phyloP scores from a whole-genome alignment of 345 rosid species.

The Combretum micranthum region DNA sequence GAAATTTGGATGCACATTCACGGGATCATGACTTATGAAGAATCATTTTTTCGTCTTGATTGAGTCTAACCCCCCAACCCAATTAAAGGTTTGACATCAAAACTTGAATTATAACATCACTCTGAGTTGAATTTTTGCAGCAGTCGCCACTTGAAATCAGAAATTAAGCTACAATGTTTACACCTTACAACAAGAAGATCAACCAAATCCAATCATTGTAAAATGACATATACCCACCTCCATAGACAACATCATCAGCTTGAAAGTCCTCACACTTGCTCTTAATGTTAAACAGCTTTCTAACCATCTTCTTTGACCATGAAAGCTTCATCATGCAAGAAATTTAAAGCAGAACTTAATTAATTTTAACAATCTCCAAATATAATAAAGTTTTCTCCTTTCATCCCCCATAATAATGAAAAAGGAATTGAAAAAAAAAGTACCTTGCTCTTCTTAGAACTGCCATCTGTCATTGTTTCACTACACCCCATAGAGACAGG shows the following conservation, averaged over 20 bases:
- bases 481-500: slow-evolving; percentile 24
- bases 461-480: slow-evolving; percentile 79
- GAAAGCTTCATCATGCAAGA: slow-evolving; percentile 57
- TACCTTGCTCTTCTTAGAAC: slow-evolving; percentile 92
- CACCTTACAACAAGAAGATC: not conserved
- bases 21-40: not conserved
- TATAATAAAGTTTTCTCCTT: not conserved
- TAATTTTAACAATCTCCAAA: not conserved
- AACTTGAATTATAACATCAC: not conserved
- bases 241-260: slow-evolving; percentile 61
- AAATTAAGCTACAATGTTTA: not conserved
- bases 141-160: not conserved
- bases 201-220: not conserved
- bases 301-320: slow-evolving; percentile 90
- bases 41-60: slow-evolving; percentile 2
- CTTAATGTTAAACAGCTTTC: slow-evolving; percentile 90
- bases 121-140: not conserved
- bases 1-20: no score
- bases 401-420: not conserved
- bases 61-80: not conserved
- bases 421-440: not conserved
- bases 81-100: not conserved
- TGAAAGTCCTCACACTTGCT: slow-evolving; percentile 81
- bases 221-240: slow-evolving; percentile 33
- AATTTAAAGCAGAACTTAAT: not conserved